Conservation (phyloP, 352 stramenopile genomes). For the Phytophthora hibernalis region DNA sequence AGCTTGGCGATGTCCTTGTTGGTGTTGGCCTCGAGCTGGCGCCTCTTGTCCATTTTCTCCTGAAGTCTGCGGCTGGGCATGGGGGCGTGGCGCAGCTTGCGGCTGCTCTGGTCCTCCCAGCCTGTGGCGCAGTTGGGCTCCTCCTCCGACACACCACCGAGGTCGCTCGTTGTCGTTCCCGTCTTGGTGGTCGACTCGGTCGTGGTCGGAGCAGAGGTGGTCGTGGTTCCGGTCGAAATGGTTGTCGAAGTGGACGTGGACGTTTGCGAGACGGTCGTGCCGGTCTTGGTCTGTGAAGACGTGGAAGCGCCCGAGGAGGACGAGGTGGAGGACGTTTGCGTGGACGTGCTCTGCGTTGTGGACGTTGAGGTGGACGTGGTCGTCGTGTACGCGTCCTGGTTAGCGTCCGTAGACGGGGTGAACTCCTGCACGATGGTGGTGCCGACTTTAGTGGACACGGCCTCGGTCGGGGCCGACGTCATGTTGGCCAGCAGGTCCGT, state of each 20-base stretch:
- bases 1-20: conserved; percentile 31
- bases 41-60: conserved; percentile 15
- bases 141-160: conserved; percentile 6
- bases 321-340: conserved; percentile 21
- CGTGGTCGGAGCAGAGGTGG: conserved; percentile 1
- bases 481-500: conserved; percentile 27
- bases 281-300: conserved; percentile 22
- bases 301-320: conserved; percentile 8
- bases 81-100: conserved; percentile 26
- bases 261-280: conserved; percentile 30
- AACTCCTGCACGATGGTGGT: conserved; percentile 5
- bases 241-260: conserved; percentile 28
- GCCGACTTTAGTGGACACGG: conserved; percentile 27
- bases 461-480: conserved; percentile 19
- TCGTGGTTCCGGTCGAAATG: conserved; percentile 5
- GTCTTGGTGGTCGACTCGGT: conserved; percentile 15
- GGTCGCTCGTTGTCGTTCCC: conserved; percentile 8
- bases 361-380: conserved; percentile 27
- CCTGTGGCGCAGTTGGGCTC: conserved; percentile 25
- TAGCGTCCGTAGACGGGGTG: conserved; percentile 13
- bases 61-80: conserved; percentile 27
- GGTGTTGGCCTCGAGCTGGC: conserved; percentile 16
- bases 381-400: conserved; percentile 37
- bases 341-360: conserved; percentile 13
- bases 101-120: conserved; percentile 25